Evolutionary conservation across 2,329 filamentous ascomycete species (phyloP).

Genomic region (Cercospora sesami): DNA sequence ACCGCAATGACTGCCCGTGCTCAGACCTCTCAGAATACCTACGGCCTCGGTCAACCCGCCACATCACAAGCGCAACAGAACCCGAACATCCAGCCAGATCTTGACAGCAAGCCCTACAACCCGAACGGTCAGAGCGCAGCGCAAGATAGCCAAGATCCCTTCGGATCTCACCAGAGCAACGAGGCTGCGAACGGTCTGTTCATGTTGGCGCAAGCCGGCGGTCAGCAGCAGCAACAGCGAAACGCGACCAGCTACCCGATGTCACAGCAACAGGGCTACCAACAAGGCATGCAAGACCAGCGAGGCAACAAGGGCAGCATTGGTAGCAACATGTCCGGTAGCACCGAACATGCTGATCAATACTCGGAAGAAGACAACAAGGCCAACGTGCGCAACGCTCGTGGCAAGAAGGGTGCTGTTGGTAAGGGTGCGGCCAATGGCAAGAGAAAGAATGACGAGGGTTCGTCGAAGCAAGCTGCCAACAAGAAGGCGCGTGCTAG

Average conservation of each 20-base stretch:
- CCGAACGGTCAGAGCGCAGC: constrained; percentile 50
- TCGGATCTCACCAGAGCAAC: constrained; percentile 84
- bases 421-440: constrained; percentile 59
- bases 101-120: constrained; percentile 54
- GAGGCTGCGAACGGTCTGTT: constrained; percentile 94
- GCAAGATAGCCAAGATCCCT: constrained; percentile 59
- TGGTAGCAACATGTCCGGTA: constrained; percentile 61
- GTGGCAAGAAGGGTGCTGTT: constrained; percentile 65
- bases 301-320: constrained; percentile 47
- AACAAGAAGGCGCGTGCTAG: constrained; percentile 73
- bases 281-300: constrained; percentile 44
- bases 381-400: constrained; percentile 60
- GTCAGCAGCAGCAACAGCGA: constrained; percentile 47
- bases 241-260: constrained; percentile 51
- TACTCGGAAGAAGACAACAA: constrained; percentile 71
- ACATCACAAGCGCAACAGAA: constrained; percentile 49
- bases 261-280: constrained; percentile 47
- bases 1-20: constrained; percentile 82
- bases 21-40: constrained; percentile 50
- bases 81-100: constrained; percentile 42
- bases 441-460: constrained; percentile 77
- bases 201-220: constrained; percentile 75
- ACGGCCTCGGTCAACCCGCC: constrained; percentile 40
- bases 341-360: constrained; percentile 55
- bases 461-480: constrained; percentile 61